Conservation (phyloP, 1,284 basidiomycete species). For the Fomitopsis betulina region DNA sequence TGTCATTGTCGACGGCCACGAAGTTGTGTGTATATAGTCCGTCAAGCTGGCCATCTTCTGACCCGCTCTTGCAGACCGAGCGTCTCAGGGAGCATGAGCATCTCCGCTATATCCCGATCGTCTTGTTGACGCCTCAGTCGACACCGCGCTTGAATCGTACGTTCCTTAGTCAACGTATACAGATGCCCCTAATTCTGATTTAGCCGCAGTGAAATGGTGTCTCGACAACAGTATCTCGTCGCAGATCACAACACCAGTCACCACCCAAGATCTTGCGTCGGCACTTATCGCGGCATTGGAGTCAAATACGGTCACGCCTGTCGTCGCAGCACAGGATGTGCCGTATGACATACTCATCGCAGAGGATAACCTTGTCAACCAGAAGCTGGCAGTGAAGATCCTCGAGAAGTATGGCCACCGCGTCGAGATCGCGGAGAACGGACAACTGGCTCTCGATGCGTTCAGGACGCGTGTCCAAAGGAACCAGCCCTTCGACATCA, state of each 20-base stretch:
- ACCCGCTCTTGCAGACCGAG: constrained; percentile 59
- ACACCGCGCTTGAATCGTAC: constrained; percentile 72
- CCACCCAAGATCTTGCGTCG: constrained; percentile 85
- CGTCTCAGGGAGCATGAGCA: constrained; percentile 91
- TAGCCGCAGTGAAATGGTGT: constrained; percentile 78
- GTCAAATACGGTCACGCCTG: constrained; percentile 84
- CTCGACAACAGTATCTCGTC: constrained; percentile 88
- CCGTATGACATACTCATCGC: constrained; percentile 94
- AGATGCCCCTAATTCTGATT: constrained; percentile 5
- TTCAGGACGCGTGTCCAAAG: constrained; percentile 77
- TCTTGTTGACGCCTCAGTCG: constrained; percentile 78
- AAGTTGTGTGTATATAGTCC: constrained; percentile 55
- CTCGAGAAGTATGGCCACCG: constrained; percentile 95
- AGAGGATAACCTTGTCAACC: constrained; percentile 98
- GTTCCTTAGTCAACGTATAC: constrained; percentile 27
- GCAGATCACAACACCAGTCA: constrained; percentile 89
- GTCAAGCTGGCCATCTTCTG: not conserved
- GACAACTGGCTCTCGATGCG: constrained; percentile 85
- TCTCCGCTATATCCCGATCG: constrained; percentile 94
- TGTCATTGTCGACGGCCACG: constrained; percentile 89
- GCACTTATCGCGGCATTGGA: constrained; percentile 94
- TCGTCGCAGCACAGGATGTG: constrained; percentile 76
- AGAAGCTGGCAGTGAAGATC: constrained; percentile 95
- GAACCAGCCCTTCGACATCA: constrained; percentile 79
- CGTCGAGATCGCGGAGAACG: constrained; percentile 98